Conservation (phyloP, 2,329 filamentous ascomycete species). For the Sporothrix protearum region DNA sequence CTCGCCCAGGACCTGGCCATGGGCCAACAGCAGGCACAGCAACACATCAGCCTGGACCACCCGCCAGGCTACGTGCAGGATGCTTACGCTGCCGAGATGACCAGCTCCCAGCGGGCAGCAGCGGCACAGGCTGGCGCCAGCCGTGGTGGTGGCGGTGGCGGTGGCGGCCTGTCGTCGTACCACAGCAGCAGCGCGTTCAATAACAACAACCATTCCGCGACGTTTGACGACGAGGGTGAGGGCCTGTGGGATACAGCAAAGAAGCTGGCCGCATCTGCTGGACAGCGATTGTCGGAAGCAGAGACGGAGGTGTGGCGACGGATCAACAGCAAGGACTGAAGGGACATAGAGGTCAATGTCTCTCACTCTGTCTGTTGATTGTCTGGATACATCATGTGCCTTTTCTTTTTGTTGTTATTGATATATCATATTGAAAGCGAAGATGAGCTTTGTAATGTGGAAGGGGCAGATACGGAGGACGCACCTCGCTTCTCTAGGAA, state of each 20-base stretch:
- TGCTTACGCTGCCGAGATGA: slow-evolving; percentile 50
- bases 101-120: slow-evolving; percentile 45
- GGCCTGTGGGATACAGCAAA: slow-evolving; percentile 54
- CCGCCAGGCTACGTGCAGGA: slow-evolving; percentile 58
- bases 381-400: no score
- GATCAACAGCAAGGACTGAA: slow-evolving; percentile 54
- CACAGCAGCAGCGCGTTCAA: not conserved
- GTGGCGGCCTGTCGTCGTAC: not conserved
- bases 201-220: not conserved
- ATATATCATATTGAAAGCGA: no score
- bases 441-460: no score
- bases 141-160: not conserved
- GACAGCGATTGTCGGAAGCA: slow-evolving; percentile 54
- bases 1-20: slow-evolving; percentile 13
- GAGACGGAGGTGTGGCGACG: slow-evolving; percentile 61
- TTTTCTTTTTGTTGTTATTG: no score
- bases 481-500: no score
- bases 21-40: slow-evolving; percentile 2
- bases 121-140: not conserved
- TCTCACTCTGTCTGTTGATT: no score
- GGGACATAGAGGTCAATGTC: not conserved
- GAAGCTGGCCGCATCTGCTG: slow-evolving; percentile 56
- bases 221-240: slow-evolving; percentile 39
- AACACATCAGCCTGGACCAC: slow-evolving; percentile 38
- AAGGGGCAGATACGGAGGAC: no score